phyloP scores from a whole-genome alignment of 2,329 filamentous ascomycete genomes.

The Pleurostoma richardsiae region DNA sequence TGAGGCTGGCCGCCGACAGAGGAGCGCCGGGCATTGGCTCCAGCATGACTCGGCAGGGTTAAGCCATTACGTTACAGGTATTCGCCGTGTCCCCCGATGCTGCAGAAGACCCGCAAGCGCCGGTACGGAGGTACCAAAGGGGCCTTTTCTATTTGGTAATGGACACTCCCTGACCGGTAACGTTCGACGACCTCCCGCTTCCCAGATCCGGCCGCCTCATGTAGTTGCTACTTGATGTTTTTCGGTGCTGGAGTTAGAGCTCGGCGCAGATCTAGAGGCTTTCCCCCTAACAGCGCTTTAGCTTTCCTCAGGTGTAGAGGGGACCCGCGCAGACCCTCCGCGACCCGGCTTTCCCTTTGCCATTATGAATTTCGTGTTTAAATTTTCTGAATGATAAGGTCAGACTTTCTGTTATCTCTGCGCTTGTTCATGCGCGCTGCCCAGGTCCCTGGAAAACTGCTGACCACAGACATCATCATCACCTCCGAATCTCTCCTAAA shows the following conservation, averaged over 20 bases:
- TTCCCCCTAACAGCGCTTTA: background rate
- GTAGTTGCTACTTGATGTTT: conserved; percentile 4
- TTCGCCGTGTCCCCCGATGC: conserved; percentile 13
- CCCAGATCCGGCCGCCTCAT: conserved; percentile 11
- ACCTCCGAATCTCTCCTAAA: background rate
- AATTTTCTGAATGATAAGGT: conserved; percentile 26
- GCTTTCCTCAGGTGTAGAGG: background rate
- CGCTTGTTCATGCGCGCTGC: background rate
- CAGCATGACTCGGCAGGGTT: conserved; percentile 23
- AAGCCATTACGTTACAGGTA: conserved; percentile 44
- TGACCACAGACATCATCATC: conserved; percentile 5
- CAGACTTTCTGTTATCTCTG: conserved; percentile 13
- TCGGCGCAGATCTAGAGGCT: background rate
- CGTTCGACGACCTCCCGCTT: conserved; percentile 10
- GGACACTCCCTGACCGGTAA: conserved; percentile 16
- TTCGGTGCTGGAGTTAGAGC: conserved; percentile 1
- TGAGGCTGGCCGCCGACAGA: background rate
- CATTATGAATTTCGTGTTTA: conserved; percentile 29
- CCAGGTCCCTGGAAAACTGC: background rate
- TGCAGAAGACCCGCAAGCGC: conserved; percentile 18
- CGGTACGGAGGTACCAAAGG: conserved; percentile 4
- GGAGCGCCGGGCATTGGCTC: conserved; percentile 7
- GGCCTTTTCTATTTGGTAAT: conserved; percentile 45
- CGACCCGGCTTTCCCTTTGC: conserved; percentile 13
- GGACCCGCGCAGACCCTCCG: background rate